Percentiles rank a stretch among this genome's conserved stretches.
phyloP scores from a whole-genome alignment of 2,329 filamentous ascomycete species.

The Talaromyces sp. region DNA sequence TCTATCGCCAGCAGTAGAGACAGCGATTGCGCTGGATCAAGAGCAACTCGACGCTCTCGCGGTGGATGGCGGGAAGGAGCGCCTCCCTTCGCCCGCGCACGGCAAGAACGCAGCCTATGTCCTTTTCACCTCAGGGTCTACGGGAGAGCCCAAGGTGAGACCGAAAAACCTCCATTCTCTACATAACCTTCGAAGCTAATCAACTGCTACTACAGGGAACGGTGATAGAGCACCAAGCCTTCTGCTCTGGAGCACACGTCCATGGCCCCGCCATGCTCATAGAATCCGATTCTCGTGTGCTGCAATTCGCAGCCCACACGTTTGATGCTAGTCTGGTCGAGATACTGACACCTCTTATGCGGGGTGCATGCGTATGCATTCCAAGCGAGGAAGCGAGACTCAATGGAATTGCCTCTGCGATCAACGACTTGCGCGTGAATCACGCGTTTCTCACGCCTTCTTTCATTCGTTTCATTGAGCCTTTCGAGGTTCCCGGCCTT shows the following conservation, averaged over 20 bases:
- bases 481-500: slow-evolving; percentile 22
- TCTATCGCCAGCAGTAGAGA: neutral
- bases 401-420: slow-evolving; percentile 24
- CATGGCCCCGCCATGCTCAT: slow-evolving; percentile 49
- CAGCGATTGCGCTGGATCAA: slow-evolving; percentile 12
- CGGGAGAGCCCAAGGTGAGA: slow-evolving; percentile 51
- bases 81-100: neutral
- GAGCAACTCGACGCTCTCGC: neutral
- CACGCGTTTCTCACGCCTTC: slow-evolving; percentile 58
- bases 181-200: slow-evolving; percentile 53
- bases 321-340: slow-evolving; percentile 53
- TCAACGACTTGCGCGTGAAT: slow-evolving; percentile 49
- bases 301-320: slow-evolving; percentile 54
- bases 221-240: slow-evolving; percentile 58
- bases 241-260: slow-evolving; percentile 52
- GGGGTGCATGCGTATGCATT: slow-evolving; percentile 58
- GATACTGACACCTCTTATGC: slow-evolving; percentile 51
- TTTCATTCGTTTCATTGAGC: slow-evolving; percentile 47
- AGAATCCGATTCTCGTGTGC: slow-evolving; percentile 52
- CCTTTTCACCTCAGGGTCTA: slow-evolving; percentile 56
- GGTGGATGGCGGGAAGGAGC: neutral
- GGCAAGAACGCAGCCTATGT: slow-evolving; percentile 49
- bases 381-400: slow-evolving; percentile 46
- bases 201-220: slow-evolving; percentile 43
- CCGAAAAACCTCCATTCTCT: slow-evolving; percentile 58